Evolutionary conservation across 176 grass and related monocot genomes (phyloP), one percentile per base, ranked within the genome.

Genomic region (Juncus effusus): DNA sequence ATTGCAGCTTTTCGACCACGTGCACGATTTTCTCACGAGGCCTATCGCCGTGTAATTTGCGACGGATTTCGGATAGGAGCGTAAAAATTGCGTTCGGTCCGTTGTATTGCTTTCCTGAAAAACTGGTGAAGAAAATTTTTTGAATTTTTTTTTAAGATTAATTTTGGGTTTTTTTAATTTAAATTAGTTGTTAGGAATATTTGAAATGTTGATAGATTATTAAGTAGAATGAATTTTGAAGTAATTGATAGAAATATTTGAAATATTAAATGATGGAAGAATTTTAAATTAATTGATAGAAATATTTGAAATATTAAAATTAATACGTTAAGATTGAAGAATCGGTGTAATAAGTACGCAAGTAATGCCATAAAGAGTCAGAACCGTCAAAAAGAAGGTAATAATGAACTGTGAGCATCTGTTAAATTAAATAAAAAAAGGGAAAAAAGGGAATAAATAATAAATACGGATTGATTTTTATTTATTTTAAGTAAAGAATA

Each of bases 321-420:
- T 50, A 14, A 49, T 85, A 97, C 94, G 82, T 97, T 50, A 97
- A 82, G 44, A 73, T 78, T 69, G 94, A 97, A 79, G 71, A 38
- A 49, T 92, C 88, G 37, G 35, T 86, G 63, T 89, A 97, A 81
- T 92, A 97, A 51, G 75, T 86, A 74, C 75, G 92, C 85, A 84
- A 84, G 69, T 86, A 78, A 84, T 88, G 67, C 94, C 94, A 97
- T 16, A 77, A 79, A 40, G 61, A 80, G 75, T 97, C 94, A 78
- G 82, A 15, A 56, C 94, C 88, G 51, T 97, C 82, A 86, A 97
- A 97, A 47, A 97, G 51, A 68, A 97, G 80, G 62, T 97, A 97
- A 75, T 97, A 97, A 75, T 97, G 94, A 54, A 92, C 75, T 35
- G 80, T 70, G 65, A 97, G 85, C 83, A 97, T 97, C 94, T 97